Percentiles rank a stretch among this genome's conserved stretches.
phyloP scores from a whole-genome alignment of 208 protist genomes.

The Leishmania major region DNA sequence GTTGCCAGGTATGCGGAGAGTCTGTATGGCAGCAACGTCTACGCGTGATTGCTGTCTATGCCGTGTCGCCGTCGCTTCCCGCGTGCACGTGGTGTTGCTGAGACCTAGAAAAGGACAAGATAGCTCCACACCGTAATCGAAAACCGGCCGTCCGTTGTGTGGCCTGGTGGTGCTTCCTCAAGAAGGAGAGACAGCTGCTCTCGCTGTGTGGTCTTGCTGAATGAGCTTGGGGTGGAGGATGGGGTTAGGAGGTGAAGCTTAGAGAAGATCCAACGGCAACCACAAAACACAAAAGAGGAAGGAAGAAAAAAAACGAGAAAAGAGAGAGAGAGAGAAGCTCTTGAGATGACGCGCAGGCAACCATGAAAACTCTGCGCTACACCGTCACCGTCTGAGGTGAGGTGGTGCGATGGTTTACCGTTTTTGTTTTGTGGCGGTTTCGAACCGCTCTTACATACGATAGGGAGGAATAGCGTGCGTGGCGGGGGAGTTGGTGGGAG shows the following conservation, averaged over 20 bases:
- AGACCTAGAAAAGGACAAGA: background rate
- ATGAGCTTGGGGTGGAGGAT: background rate
- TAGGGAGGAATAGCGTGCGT: background rate
- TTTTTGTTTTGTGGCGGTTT: background rate
- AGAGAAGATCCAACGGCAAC: background rate
- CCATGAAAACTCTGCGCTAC: too few relatives aligned
- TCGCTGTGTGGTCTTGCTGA: background rate
- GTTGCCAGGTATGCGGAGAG: too few relatives aligned
- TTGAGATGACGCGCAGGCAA: background rate
- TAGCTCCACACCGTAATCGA: background rate
- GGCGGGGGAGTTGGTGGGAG: background rate
- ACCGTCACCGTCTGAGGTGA: background rate
- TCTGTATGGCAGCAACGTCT: too few relatives aligned
- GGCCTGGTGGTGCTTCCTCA: background rate
- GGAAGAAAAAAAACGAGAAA: too few relatives aligned
- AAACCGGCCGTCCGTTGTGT: background rate
- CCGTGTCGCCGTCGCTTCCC: too few relatives aligned
- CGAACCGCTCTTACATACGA: background rate
- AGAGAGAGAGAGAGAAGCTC: background rate
- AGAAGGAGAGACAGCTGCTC: background rate
- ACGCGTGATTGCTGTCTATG: too few relatives aligned
- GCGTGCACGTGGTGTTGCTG: too few relatives aligned
- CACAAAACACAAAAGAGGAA: too few relatives aligned
- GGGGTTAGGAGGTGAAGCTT: background rate
- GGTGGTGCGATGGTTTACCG: background rate